Evolutionary conservation across 1,284 basidiomycete species (phyloP), one percentile per base, ranked within the genome.

Genomic region (Pascua sp.): DNA sequence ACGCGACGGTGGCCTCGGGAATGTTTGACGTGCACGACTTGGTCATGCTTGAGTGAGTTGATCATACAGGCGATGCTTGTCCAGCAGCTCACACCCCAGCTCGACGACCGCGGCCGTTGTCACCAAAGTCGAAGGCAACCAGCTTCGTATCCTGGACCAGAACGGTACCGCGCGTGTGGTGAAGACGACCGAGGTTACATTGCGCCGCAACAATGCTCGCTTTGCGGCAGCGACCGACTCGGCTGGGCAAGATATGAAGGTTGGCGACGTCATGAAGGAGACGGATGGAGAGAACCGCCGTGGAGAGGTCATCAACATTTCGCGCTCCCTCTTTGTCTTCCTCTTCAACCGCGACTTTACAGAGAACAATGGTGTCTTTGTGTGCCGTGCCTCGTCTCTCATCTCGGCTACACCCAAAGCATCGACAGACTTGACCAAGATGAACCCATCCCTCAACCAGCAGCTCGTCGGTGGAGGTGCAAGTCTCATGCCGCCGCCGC

Each of bases 21-120:
- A 87, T 93, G 66, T 98, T 94, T 71, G 94, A 98, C 72, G 76
- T 98, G 55, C 94, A 98, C 73, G 93, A 99, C 73, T 80, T 99
- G 48, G 93, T 98, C 41, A 92, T 96, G 80, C 84, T 99, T 18
- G 95, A 98, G 24, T 32, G 24, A 32, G 24, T 32, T 7, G 24
- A 32, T 32, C 7, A 32, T 32, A n/a, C n/a, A 4, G 24, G 24
- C 24, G 24, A 32, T 32, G 7, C 24, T 32, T 32, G 24, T 32
- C 4, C 24, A 32, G 24, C 24, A 32, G 7, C 24, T 32, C 24
- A 32, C 24, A 32, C 24, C 3, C 24, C 24, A 32, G 24, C 76
- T 83, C 87, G 40, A 89, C 92, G 73, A 96, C 94, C 2, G 91
- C 93, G 32, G 95, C 93, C 72, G 92, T 98, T 59, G 95, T 98